Conservation (phyloP, 139 green algal species). For the Closterium sp. region DNA sequence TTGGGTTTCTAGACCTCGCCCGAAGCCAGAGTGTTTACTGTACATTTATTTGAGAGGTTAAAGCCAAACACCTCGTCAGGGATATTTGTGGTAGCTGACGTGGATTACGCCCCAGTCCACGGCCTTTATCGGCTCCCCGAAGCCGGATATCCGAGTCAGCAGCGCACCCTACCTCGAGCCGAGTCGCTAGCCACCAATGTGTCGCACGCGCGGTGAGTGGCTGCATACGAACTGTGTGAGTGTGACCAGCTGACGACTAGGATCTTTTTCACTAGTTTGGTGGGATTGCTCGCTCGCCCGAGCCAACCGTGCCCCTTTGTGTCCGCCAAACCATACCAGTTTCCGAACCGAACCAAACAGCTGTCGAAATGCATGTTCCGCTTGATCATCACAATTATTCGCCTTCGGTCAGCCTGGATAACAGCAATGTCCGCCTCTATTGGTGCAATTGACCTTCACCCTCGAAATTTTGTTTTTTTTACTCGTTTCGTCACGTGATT, state of each 20-base stretch:
- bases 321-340: neutral
- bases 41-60: neutral
- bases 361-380: neutral
- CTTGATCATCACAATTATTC: too few relatives aligned
- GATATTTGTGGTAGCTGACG: neutral
- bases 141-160: neutral
- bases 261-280: too few relatives aligned
- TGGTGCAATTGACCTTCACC: neutral
- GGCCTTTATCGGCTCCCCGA: neutral
- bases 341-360: neutral
- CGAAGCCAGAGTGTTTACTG: too few relatives aligned
- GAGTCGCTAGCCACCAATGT: too few relatives aligned
- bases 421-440: neutral
- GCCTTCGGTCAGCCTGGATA: neutral
- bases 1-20: too few relatives aligned
- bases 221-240: too few relatives aligned
- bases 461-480: neutral
- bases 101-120: neutral
- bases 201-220: too few relatives aligned
- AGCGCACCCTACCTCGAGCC: neutral
- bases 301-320: neutral
- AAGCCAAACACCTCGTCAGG: neutral
- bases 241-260: too few relatives aligned
- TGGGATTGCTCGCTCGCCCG: too few relatives aligned
- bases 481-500: too few relatives aligned